Evolutionary conservation across 1,284 basidiomycete genomes (phyloP), one percentile per base, ranked within the genome.

Genomic region (Heterobasidion parviporum): DNA sequence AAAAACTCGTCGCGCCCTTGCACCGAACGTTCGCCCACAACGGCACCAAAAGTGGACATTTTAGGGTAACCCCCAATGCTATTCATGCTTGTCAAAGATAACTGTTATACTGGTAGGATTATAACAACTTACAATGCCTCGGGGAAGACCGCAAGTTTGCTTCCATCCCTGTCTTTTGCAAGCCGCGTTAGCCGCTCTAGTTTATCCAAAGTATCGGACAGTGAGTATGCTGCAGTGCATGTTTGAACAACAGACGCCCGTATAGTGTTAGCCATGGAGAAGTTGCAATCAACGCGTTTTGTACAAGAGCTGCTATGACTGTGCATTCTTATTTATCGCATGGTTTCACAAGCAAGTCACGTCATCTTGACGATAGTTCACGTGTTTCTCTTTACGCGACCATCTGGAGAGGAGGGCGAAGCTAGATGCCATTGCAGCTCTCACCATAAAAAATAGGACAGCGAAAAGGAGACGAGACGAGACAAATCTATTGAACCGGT

Each of bases 41-140:
- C 73, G 16, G 76, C 71, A 2, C 81, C 83, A 61, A 87, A 87
- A 1, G 74, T 78, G 0, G 78, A 79, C 68, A 77, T 74, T 61
- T 83, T 84, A 7, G 85, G 84, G 62, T 87, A 87, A 6, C 84
- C 84, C 38, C 83, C 83, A 50, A 84, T 79, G 66, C 82, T 85
- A 47, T 44, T 33, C 32, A 51, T 45, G n/a, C 4, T 58, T 44
- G 32, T 53, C 35, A 34, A 16, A 51, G 26, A 26, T 50, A 62
- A 55, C n/a, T 9, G 51, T 60, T 51, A 57, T 53, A 50, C 15
- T 60, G 54, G 18, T 60, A 55, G 18, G 41, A 62, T 26, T 20
- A 15, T 58, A 54, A 48, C 56, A 56, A 74, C 81, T 65, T 68
- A 86, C 75, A 86, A 88, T 16, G 84, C 87, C 66, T 90, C 87